These are phyloP conservation scores for Talaromyces albobiverticillius DNA, from an alignment of 2,329 filamentous ascomycete species.

Conservation along the genomic window DNA sequence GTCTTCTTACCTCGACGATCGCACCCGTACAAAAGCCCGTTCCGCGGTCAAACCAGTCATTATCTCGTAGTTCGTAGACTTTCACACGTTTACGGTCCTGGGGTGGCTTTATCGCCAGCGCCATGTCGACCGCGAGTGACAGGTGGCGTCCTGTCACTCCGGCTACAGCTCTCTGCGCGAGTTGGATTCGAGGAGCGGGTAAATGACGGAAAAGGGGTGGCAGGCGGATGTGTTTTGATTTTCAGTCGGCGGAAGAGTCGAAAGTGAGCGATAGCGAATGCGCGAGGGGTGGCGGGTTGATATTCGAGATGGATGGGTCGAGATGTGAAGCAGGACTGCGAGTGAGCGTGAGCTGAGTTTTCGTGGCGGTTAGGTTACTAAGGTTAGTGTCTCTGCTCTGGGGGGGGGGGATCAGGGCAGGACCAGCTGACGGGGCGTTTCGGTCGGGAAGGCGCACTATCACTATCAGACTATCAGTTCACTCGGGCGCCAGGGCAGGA, in stretches of 20 bases:
- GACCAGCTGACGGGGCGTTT: background rate
- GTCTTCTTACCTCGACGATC: slow-evolving; percentile 63
- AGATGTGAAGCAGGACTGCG: slow-evolving; percentile 10
- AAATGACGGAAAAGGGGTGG: background rate
- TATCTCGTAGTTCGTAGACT: slow-evolving; percentile 96
- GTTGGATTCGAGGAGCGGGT: slow-evolving; percentile 3
- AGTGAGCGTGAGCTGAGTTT: slow-evolving; percentile 5
- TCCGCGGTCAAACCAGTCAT: slow-evolving; percentile 98
- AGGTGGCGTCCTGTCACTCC: slow-evolving; percentile 38
- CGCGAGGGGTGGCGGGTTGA: background rate
- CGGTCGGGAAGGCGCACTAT: background rate
- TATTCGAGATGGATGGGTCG: slow-evolving; percentile 4
- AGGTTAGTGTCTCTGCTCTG: background rate
- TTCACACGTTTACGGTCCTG: slow-evolving; percentile 71
- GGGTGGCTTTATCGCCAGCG: slow-evolving; percentile 46
- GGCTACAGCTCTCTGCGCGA: slow-evolving; percentile 18
- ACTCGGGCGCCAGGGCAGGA: too few species aligned
- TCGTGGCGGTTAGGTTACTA: slow-evolving; percentile 9
- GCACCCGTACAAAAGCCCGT: slow-evolving; percentile 91
- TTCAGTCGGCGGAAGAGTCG: background rate
- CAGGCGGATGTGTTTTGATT: too few species aligned
- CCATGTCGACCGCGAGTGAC: slow-evolving; percentile 40
- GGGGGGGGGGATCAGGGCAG: slow-evolving; percentile 1
- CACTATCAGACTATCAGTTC: too few species aligned
- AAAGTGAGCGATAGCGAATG: background rate